Conservation (phyloP, 1,139 yeast species). For the Kurtzmaniella quercitrusa region DNA sequence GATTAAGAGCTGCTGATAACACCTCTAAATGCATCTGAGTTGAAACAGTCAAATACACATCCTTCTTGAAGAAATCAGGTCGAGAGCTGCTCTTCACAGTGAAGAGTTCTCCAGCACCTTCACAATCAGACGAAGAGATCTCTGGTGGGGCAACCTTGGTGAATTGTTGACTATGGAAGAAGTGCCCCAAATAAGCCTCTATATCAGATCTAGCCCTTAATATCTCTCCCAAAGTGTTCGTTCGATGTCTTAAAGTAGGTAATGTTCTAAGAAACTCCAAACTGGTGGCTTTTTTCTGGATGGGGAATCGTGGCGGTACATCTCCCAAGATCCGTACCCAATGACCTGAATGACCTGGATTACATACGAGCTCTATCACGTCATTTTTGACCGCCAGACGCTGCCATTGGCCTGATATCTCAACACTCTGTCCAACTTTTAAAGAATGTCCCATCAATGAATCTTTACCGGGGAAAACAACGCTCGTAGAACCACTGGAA, state of each 20-base stretch:
- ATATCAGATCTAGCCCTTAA: slow-evolving; percentile 69
- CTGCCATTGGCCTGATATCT: slow-evolving; percentile 29
- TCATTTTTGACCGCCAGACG: slow-evolving; percentile 30
- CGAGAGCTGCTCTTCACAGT: slow-evolving; percentile 35
- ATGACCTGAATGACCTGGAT: slow-evolving; percentile 19
- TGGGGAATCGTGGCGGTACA: slow-evolving; percentile 65
- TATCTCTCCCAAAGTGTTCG: slow-evolving; percentile 60
- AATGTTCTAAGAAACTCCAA: slow-evolving; percentile 59
- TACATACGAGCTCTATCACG: slow-evolving; percentile 25
- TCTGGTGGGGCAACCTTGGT: slow-evolving; percentile 81
- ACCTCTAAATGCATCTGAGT: slow-evolving; percentile 90
- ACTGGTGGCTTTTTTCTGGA: slow-evolving; percentile 75
- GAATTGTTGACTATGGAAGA: slow-evolving; percentile 52
- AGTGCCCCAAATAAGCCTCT: slow-evolving; percentile 50
- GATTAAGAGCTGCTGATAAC: slow-evolving; percentile 63
- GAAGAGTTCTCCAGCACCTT: slow-evolving; percentile 95
- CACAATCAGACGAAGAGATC: slow-evolving; percentile 88
- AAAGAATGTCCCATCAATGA: slow-evolving; percentile 24
- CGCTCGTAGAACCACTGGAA: slow-evolving; percentile 47
- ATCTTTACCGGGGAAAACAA: slow-evolving; percentile 44
- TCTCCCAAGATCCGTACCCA: slow-evolving; percentile 38
- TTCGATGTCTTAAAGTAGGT: slow-evolving; percentile 79
- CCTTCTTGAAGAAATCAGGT: slow-evolving; percentile 56
- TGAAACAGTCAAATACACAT: slow-evolving; percentile 79
- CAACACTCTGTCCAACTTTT: slow-evolving; percentile 40